Base-by-base conservation (phyloP, 352 stramenopile species). In the Phytophthora quininea region DNA sequence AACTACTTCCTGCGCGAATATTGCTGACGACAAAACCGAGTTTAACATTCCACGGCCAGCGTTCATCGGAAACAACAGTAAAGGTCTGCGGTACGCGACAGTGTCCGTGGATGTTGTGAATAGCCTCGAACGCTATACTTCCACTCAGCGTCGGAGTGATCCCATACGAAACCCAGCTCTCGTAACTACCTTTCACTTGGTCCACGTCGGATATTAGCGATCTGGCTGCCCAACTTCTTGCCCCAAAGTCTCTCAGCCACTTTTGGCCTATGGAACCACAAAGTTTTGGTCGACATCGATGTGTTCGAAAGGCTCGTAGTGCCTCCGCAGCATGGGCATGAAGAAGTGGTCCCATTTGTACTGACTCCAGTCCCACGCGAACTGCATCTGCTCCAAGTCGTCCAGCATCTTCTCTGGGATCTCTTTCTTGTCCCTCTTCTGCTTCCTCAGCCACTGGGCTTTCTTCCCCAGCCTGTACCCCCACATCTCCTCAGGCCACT, bases 211-310 rank as follows among this genome's bases (percentile, higher is more conserved):
- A 88, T 82, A 55, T 79, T 78, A 8, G 70, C 40, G 24, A 82
- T 75, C 32, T 74, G 73, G 14, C 63, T 64, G 37, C 79, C 79
- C 48, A 87, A 56, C 1, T 60, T 53, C 14, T 64, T 45, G 4
- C 74, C 74, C 63, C 69, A 79, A 33, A 77, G 62, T 12, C 27
- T 50, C n/a, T 59, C 0, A 78, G 76, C 80, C 80, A 89, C 24
- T 47, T 10, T 47, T 56, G 15, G 35, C 37, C 11, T 68, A 15
- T 0, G 70, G 67, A 6, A 85, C 61, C 3, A 64, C 54, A 42
- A 88, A 88, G 10, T 50, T 82, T 62, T 92, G 76, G 35, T 89
- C 88, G 7, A 98, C 88, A 27, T 67, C 57, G 9, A 57, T 59
- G 24, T 71, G 50, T 6, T 46, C 56, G 31, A 67, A 30, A 3